phyloP scores from a whole-genome alignment of 345 rosid genomes.

The Eutrema yunnanense region DNA sequence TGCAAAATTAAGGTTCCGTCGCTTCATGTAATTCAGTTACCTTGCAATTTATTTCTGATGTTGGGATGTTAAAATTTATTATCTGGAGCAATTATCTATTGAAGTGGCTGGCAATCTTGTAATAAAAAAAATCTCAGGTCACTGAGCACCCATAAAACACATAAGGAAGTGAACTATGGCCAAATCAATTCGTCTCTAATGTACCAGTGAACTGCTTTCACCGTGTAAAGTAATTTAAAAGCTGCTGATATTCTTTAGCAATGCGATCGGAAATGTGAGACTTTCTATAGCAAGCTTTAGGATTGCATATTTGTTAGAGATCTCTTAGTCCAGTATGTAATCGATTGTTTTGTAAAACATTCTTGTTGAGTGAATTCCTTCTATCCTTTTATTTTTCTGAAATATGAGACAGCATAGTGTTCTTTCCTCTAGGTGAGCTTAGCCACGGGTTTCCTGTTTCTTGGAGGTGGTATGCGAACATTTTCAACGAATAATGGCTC shows the following conservation, averaged over 20 bases:
- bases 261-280: not conserved
- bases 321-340: not conserved
- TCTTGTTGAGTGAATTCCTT: not conserved
- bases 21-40: not conserved
- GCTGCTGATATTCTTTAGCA: not conserved
- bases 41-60: not conserved
- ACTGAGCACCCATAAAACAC: not conserved
- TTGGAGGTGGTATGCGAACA: constrained; percentile 90
- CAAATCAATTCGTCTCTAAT: constrained; percentile 2
- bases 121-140: not conserved
- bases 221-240: constrained; percentile 1
- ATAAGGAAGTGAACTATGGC: not conserved
- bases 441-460: constrained; percentile 92
- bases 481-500: constrained; percentile 85
- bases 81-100: constrained; percentile 4
- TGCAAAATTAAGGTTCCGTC: not conserved
- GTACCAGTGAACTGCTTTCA: constrained; percentile 4
- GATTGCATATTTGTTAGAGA: not conserved
- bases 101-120: constrained; percentile 6
- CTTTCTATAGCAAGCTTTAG: constrained; percentile 6
- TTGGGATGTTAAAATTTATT: not conserved
- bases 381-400: not conserved
- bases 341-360: not conserved
- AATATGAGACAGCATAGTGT: constrained; percentile 9
- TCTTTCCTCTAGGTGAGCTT: constrained; percentile 67